Percentiles rank a stretch among this genome's conserved stretches.
These are phyloP conservation scores for Allium cepa DNA, from an alignment of 106 monocot species.

Conservation along the genomic window DNA sequence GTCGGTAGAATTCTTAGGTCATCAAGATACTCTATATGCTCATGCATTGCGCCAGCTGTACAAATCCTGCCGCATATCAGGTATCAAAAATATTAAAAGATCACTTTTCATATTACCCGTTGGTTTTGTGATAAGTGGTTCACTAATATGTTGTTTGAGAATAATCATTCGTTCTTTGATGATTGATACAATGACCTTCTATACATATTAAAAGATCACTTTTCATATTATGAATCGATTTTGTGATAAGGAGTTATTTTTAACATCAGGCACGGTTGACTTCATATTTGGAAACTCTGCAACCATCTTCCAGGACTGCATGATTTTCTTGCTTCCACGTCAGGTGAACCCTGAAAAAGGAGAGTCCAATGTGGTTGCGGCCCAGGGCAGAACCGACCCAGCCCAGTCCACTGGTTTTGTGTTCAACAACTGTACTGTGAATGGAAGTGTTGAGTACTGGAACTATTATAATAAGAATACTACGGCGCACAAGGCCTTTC, in stretches of 20 bases:
- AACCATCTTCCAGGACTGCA: slow-evolving; percentile 38
- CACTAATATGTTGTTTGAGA: too few relatives aligned
- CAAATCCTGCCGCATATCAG: slow-evolving; percentile 34
- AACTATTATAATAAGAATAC: not conserved
- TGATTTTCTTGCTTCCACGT: slow-evolving; percentile 26
- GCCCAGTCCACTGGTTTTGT: slow-evolving; percentile 21
- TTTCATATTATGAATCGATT: too few relatives aligned
- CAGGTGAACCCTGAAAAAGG: slow-evolving; percentile 28
- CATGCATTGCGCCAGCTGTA: slow-evolving; percentile 64
- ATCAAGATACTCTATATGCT: slow-evolving; percentile 75
- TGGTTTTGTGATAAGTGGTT: too few relatives aligned
- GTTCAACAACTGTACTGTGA: slow-evolving; percentile 10
- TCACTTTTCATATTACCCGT: too few relatives aligned
- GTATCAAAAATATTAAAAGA: too few relatives aligned
- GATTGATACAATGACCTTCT: too few relatives aligned
- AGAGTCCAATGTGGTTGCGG: slow-evolving; percentile 29
- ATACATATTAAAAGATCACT: too few relatives aligned
- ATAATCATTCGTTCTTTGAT: too few relatives aligned
- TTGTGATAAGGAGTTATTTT: too few relatives aligned
- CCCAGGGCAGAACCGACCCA: slow-evolving; percentile 18
- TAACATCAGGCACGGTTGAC: slow-evolving; percentile 47
- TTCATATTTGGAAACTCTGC: slow-evolving; percentile 82
- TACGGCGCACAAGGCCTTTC: slow-evolving; percentile 2
- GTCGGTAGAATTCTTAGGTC: slow-evolving; percentile 47
- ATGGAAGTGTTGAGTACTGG: slow-evolving; percentile 6